These are phyloP conservation scores for Floccularia luteovirens DNA, from an alignment of 768 basidiomycete genomes.

Conservation along the genomic window DNA sequence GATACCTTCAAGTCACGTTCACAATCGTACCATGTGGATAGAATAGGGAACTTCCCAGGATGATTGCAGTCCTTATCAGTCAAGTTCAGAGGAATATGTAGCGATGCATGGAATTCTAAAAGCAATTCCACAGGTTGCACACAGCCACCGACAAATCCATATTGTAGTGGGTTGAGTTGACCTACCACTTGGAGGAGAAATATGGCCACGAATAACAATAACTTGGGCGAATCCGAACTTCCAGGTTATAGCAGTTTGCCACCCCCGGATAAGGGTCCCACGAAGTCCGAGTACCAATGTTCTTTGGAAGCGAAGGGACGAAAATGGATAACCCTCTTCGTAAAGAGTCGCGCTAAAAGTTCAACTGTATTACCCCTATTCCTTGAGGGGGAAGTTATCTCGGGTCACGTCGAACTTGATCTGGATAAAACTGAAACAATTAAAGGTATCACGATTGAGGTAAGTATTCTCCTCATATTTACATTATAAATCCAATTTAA, in stretches of 20 bases:
- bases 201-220: too few species aligned
- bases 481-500: background rate
- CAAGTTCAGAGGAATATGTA: too few species aligned
- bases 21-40: too few species aligned
- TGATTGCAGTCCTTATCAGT: too few species aligned
- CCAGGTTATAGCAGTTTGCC: conserved; percentile 1
- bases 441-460: conserved; percentile 40
- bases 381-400: conserved; percentile 37
- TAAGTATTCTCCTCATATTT: conserved; percentile 16
- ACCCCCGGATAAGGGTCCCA: background rate
- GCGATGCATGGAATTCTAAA: too few species aligned
- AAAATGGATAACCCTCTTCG: conserved; percentile 40
- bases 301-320: conserved; percentile 33
- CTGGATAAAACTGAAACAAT: conserved; percentile 39
- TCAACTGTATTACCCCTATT: conserved; percentile 34
- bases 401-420: conserved; percentile 44
- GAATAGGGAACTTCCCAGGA: too few species aligned
- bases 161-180: too few species aligned
- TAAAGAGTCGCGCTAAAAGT: conserved; percentile 37
- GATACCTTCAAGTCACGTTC: too few species aligned
- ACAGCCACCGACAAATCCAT: too few species aligned
- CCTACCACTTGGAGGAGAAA: too few species aligned
- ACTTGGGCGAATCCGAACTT: too few species aligned
- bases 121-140: too few species aligned
- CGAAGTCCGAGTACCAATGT: background rate